Base-by-base conservation (phyloP, 1,284 basidiomycete genomes). In the Leccinum fallax region DNA sequence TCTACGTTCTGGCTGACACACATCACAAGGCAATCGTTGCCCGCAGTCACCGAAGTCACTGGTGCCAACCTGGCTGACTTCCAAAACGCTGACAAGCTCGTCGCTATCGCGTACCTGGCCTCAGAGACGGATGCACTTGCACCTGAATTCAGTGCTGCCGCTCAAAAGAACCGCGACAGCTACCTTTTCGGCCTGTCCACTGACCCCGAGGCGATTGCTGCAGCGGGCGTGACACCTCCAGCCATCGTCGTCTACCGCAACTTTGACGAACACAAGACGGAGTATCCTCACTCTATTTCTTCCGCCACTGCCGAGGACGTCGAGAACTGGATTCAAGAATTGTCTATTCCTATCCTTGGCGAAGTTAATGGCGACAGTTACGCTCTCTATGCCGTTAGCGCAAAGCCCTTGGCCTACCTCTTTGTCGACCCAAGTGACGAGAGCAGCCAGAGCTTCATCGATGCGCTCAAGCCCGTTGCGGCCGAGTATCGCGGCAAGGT, bases 361-460 rank as follows among this genome's bases (percentile, higher is more conserved):
- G 93, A 99, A 79, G 93, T 99, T 72, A 90, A 85, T 66, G 93
- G 92, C 34, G 96, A 99, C 63, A 99, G 98, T 85, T 99, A 97
- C 78, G 87, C 84, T 65, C 69, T 82, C 62, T 99, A 99, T 80
- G 92, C 93, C 43, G 77, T 83, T 68, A 92, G 93, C 69, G 81
- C 84, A 61, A 89, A 95, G 68, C 95, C 97, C 38, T 86, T 99
- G 65, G 96, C 93, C 32, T 99, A 99, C 82, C 85, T 97, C 74
- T 99, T 99, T 81, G 74, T 95, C 68, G 94, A 98, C 78, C 91
- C 95, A 52, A 80, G 85, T 55, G 83, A 87, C 66, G 85, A 88
- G 71, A 81, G 84, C 63, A 89, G 86, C 70, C 83, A 92, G 26
- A 80, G 81, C 53, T 78, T 90, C 61, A 82, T 97, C 66, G 87